Evolutionary conservation across 176 grass and related monocot species (phyloP), one percentile per base, ranked within the genome.

Genomic region (Neostapfia colusana): DNA sequence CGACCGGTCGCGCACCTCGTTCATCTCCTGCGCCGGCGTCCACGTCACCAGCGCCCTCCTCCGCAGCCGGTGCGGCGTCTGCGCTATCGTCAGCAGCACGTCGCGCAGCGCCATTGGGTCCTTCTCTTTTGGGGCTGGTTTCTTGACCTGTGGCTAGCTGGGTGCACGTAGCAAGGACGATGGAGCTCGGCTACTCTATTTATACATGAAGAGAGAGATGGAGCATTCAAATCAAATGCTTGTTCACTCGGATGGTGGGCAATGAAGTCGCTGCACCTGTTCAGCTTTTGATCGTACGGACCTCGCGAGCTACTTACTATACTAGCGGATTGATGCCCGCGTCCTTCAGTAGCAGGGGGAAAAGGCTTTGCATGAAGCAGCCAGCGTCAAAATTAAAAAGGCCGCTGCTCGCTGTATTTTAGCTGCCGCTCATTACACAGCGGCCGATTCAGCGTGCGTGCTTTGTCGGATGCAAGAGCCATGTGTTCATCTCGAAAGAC

Each of bases 1-100:
- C 44, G 95, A 97, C 77, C 95, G 24, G 35, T 90, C 88, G 25
- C 95, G 54, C 44, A 94, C 76, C 75, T 88, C 89, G 85, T 59
- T 98, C 76, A 88, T 69, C 89, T 98, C 95, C 95, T 98, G 87
- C 54, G 85, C 78, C 35, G 89, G 86, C 55, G 95, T 94, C 63
- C 88, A 92, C 27, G 88, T 93, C 49, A 90, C 88, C 75, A 81
- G 85, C 62, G 86, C 91, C 34, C 91, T 78, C 72, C 84, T 34
- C 34, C 72, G 65, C 65, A 98, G 78, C 75, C 95, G 49, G 43
- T 77, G 85, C 49, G 82, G 91, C 27, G 89, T 82, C 84, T 94
- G 88, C 41, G 72, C 74, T 58, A 98, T 70, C 9, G 87, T 68
- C 69, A 83, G 80, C 80, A 88, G 53, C 74, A 83, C 80, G 85